Percentiles rank a stretch among this genome's conserved stretches.
Evolutionary conservation across 176 grass and related monocot genomes (phyloP).

Genomic region (Ananas comosus): DNA sequence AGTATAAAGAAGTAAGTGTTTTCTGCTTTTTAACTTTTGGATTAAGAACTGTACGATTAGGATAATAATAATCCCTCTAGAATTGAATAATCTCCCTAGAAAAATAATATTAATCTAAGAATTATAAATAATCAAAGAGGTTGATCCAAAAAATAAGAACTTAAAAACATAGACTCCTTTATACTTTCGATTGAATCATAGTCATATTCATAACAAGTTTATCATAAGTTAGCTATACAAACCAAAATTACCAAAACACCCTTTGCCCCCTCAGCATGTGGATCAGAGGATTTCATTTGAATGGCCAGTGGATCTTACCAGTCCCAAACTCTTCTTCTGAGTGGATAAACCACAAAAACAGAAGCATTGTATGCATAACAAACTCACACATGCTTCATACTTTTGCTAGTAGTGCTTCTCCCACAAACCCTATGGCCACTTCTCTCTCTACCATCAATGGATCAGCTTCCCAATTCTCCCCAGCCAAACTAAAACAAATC

Average conservation of each 20-base stretch:
- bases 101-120: no score
- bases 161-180: no score
- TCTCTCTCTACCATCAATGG: slow-evolving; percentile 25
- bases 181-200: no score
- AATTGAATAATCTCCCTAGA: no score
- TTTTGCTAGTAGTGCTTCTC: not conserved
- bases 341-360: not conserved
- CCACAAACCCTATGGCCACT: slow-evolving; percentile 25
- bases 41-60: no score
- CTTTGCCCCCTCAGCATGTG: not conserved
- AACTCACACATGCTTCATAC: not conserved
- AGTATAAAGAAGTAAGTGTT: no score
- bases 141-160: no score
- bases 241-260: not conserved
- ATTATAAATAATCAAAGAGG: no score
- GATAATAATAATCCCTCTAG: no score
- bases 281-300: slow-evolving; percentile 22
- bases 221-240: not conserved
- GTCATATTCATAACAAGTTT: no score
- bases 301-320: slow-evolving; percentile 5
- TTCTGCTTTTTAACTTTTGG: no score
- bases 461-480: slow-evolving; percentile 21
- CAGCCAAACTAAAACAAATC: not conserved
- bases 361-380: not conserved
- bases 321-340: not conserved